phyloP scores from a whole-genome alignment of 371 early-diverging fungal species.

The Mucor lusitanicus region DNA sequence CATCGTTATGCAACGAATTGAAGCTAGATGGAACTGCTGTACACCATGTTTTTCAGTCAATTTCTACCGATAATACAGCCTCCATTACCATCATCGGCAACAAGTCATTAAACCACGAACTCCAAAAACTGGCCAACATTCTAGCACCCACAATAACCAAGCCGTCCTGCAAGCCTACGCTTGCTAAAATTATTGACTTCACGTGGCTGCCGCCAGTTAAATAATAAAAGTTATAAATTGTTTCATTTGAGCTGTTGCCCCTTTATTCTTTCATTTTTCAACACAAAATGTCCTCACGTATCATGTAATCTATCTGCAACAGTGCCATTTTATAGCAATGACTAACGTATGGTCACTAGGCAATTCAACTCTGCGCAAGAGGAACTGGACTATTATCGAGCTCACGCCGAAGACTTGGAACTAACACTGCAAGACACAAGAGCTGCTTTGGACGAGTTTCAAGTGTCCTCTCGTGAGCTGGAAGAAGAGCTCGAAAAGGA shows the following conservation, averaged over 20 bases:
- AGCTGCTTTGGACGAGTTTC: slow-evolving; percentile 63
- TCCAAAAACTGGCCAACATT: too few relatives aligned
- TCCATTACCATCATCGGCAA: too few relatives aligned
- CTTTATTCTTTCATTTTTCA: not conserved
- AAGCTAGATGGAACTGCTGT: too few relatives aligned
- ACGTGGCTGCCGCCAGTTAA: too few relatives aligned
- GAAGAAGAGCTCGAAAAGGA: slow-evolving; percentile 70
- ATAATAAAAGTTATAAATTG: too few relatives aligned
- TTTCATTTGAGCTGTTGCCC: not conserved
- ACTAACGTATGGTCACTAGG: slow-evolving; percentile 17
- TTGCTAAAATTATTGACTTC: too few relatives aligned
- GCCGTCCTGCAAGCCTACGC: too few relatives aligned
- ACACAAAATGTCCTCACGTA: slow-evolving; percentile 13
- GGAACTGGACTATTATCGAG: slow-evolving; percentile 61
- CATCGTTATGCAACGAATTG: too few relatives aligned
- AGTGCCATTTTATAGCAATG: not conserved
- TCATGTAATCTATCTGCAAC: slow-evolving; percentile 2
- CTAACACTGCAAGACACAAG: slow-evolving; percentile 58
- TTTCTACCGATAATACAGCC: too few relatives aligned
- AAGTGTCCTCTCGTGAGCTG: slow-evolving; percentile 60
- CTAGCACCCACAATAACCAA: too few relatives aligned
- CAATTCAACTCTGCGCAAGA: slow-evolving; percentile 55
- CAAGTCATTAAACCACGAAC: too few relatives aligned
- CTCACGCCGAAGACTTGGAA: slow-evolving; percentile 50
- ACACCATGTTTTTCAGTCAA: too few relatives aligned